Percentiles rank a stretch among this genome's conserved stretches.
Conservation (phyloP, 805 yeast genomes). For the Candida stauntonica region DNA sequence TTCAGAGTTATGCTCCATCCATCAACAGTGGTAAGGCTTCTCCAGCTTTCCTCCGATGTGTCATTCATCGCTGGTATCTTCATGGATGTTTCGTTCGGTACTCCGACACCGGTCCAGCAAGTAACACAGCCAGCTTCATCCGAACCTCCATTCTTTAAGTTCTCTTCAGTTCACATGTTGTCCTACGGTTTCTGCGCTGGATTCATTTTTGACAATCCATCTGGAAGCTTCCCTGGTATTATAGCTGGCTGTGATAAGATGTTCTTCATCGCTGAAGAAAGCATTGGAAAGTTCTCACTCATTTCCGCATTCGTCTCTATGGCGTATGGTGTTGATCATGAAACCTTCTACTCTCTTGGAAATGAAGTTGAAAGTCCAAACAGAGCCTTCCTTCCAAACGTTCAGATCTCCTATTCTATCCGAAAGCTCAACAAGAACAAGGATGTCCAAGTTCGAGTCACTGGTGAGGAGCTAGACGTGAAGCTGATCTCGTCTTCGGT, state of each 20-base stretch:
- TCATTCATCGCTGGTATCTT: slow-evolving; percentile 1
- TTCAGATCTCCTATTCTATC: slow-evolving; percentile 51
- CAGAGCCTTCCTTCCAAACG: slow-evolving; percentile 63
- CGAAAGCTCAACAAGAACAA: slow-evolving; percentile 24
- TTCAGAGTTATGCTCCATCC: slow-evolving; percentile 58
- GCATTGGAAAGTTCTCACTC: slow-evolving; percentile 62
- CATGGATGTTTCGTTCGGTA: neutral
- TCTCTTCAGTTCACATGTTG: slow-evolving; percentile 51
- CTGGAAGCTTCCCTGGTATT: slow-evolving; percentile 56
- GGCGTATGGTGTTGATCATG: slow-evolving; percentile 55
- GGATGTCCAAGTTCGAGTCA: slow-evolving; percentile 45
- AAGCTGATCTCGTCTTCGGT: slow-evolving; percentile 55
- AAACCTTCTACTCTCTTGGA: slow-evolving; percentile 43
- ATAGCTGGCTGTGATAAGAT: slow-evolving; percentile 73
- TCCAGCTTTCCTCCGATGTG: slow-evolving; percentile 14
- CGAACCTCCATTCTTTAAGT: slow-evolving; percentile 1
- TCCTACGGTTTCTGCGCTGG: slow-evolving; percentile 71
- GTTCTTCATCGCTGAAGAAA: slow-evolving; percentile 57
- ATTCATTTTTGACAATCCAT: slow-evolving; percentile 58
- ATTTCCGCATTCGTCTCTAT: slow-evolving; percentile 67
- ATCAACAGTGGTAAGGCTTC: slow-evolving; percentile 35
- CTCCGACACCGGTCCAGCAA: neutral
- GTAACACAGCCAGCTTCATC: neutral
- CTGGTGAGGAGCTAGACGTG: slow-evolving; percentile 69
- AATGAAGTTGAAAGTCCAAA: slow-evolving; percentile 47